Evolutionary conservation across 2,329 filamentous ascomycete genomes (phyloP).

Genomic region (Fusarium clavum): DNA sequence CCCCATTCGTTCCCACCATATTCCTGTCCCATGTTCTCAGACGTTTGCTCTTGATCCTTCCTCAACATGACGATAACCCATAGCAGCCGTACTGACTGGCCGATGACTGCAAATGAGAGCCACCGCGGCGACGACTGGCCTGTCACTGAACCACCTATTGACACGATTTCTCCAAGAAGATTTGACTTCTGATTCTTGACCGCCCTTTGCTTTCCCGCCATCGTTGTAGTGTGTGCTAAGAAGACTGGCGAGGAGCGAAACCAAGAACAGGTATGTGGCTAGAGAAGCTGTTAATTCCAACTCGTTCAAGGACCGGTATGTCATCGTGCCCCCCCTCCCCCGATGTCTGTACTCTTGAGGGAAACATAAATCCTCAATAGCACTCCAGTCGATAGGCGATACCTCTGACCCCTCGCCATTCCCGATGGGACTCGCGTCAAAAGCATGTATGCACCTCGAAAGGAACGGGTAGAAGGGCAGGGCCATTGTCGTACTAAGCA

Average conservation of each 20-base stretch:
- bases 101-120: slow-evolving; percentile 12
- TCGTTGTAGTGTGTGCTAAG: slow-evolving; percentile 1
- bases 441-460: slow-evolving; percentile 41
- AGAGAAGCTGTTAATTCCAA: slow-evolving; percentile 24
- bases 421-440: slow-evolving; percentile 26
- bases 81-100: slow-evolving; percentile 18
- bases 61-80: slow-evolving; percentile 24
- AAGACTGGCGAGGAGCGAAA: slow-evolving; percentile 32
- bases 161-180: neutral
- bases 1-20: slow-evolving; percentile 33
- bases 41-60: slow-evolving; percentile 16
- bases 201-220: neutral
- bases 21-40: neutral
- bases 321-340: neutral
- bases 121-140: neutral
- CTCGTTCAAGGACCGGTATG: slow-evolving; percentile 6
- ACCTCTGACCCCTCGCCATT: slow-evolving; percentile 19
- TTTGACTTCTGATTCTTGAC: neutral
- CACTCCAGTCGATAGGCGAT: slow-evolving; percentile 4
- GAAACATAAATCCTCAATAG: slow-evolving; percentile 29
- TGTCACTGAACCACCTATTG: slow-evolving; percentile 9
- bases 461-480: slow-evolving; percentile 45
- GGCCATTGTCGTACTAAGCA: slow-evolving; percentile 18
- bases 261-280: slow-evolving; percentile 9
- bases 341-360: neutral